phyloP scores from a whole-genome alignment of 306 rosid species.

The Rubus idaeus region DNA sequence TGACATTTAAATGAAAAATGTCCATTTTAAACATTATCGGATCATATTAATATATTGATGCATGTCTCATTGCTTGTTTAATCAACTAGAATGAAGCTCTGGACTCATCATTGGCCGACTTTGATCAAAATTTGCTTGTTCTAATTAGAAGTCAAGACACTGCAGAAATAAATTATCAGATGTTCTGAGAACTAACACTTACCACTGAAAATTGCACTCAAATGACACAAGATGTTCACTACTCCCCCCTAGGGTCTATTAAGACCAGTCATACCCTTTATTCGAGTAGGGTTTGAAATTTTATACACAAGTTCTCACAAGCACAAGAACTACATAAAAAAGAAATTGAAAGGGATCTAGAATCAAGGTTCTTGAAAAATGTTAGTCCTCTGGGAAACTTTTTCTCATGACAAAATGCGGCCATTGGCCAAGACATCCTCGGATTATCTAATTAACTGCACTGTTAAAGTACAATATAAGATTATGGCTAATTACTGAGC shows the following conservation, averaged over 20 bases:
- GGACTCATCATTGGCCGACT: neutral
- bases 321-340: neutral
- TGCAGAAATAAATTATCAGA: neutral
- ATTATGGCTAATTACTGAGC: slow-evolving; percentile 1
- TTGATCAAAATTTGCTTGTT: neutral
- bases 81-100: neutral
- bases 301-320: neutral
- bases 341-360: neutral
- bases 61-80: neutral
- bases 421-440: neutral
- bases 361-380: neutral
- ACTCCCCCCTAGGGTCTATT: no score
- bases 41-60: neutral
- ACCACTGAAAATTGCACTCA: neutral
- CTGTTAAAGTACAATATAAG: neutral
- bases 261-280: no score
- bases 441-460: neutral
- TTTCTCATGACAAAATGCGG: slow-evolving; percentile 12
- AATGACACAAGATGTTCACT: neutral
- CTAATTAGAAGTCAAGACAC: neutral
- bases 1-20: neutral
- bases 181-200: neutral
- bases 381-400: neutral
- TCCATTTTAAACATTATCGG: neutral
- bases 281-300: neutral